A percentile compares a stretch with the other conserved stretches of the same genome.
Evolutionary conservation across 2,329 filamentous ascomycete genomes (phyloP).

Genomic region (Fusarium concolor): DNA sequence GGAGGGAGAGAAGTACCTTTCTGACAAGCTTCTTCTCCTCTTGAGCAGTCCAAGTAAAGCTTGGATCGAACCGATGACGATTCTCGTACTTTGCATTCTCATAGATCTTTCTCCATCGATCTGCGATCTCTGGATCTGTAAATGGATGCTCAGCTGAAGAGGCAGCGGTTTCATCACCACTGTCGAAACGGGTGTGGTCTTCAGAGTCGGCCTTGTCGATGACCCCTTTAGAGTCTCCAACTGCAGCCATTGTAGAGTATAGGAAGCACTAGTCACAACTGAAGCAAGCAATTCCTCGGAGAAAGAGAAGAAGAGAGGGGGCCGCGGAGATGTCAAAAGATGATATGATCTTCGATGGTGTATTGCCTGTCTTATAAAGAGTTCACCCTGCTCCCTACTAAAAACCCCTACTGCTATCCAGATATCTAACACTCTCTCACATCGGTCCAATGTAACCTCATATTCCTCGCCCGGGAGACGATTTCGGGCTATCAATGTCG

Average conservation of each 20-base stretch:
- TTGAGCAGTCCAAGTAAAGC: slow-evolving; percentile 57
- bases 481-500: slow-evolving; percentile 38
- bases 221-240: slow-evolving; percentile 15
- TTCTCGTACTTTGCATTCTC: slow-evolving; percentile 70
- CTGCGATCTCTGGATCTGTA: slow-evolving; percentile 61
- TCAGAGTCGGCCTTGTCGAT: slow-evolving; percentile 25
- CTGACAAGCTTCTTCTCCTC: slow-evolving; percentile 60
- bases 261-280: background rate
- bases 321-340: slow-evolving; percentile 35
- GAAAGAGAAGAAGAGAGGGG: background rate
- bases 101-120: slow-evolving; percentile 66
- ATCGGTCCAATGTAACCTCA: background rate
- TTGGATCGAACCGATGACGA: slow-evolving; percentile 67
- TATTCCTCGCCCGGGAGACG: background rate
- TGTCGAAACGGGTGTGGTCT: slow-evolving; percentile 33
- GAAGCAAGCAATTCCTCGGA: slow-evolving; percentile 8
- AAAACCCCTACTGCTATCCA: background rate
- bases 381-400: background rate
- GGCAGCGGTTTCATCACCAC: slow-evolving; percentile 37
- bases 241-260: slow-evolving; percentile 27
- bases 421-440: background rate
- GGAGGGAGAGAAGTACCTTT: slow-evolving; percentile 51
- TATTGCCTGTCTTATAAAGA: slow-evolving; percentile 42
- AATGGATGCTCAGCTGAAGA: slow-evolving; percentile 57
- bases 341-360: slow-evolving; percentile 10